Evolutionary conservation across 2,329 filamentous ascomycete species (phyloP), one percentile per base, ranked within the genome.

Genomic region (Fusarium globosum): DNA sequence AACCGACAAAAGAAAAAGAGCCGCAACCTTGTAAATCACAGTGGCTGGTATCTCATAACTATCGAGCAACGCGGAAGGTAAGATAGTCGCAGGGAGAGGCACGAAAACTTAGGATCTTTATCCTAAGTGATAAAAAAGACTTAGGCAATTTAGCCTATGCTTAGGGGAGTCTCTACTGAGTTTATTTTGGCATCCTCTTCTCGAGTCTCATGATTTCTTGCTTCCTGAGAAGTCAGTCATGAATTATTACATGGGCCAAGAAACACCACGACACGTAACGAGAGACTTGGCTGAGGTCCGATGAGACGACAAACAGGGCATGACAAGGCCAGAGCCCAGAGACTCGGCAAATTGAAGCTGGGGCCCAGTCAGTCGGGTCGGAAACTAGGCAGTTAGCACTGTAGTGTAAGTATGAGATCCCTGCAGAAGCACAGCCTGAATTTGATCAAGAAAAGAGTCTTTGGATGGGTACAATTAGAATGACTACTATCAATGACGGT

Each of bases 231-330:
- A 21, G 26, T 21, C 13, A 21, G 45, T 30, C n/a, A 56, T 45
- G 23, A 52, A 57, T 21, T 62, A 65, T 72, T 74, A 52, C 62
- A 74, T 61, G 46, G 58, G 71, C 71, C 71, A 73, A 73, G 71
- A 42, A 45, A 26, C 36, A 21, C 13, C 26, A 49, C 20, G 56
- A 68, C 51, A 42, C 65, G 58, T 65, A 58, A 69, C 41, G 36
- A 51, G 26, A 42, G 56, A 68, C 65, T 69, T 55, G 64, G 65
- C 56, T 55, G 48, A 68, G 55, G 55, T 33, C 33, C 33, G 41
- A n/a, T 36, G 23, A 59, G 53, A 60, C 30, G 23, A 62, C 46
- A 64, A 56, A 57, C 57, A 55, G 33, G 65, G 67, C 41, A 65
- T 46, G 28, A 42, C 23, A n/a, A 41, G 46, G 12, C 18, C 35